These are phyloP conservation scores for Candida tibetensis DNA, from an alignment of 805 yeast species.

Conservation along the genomic window DNA sequence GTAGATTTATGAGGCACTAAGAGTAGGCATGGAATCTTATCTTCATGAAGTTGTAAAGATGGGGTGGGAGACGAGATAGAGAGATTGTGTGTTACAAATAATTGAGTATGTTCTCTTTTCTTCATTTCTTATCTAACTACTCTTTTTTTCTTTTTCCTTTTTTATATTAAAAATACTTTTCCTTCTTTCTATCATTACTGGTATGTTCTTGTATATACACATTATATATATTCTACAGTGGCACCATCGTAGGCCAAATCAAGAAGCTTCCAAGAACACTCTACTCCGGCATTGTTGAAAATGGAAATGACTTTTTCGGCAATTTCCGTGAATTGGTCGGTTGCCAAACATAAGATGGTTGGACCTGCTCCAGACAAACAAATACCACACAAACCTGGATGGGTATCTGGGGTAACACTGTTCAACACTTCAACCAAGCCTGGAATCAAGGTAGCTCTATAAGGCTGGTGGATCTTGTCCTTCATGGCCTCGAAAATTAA, in stretches of 20 bases:
- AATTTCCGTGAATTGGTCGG: conserved; percentile 78
- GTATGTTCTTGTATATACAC: too few relatives aligned
- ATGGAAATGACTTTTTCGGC: conserved; percentile 71
- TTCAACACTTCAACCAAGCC: conserved; percentile 80
- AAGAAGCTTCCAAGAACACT: conserved; percentile 78
- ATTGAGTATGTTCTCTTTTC: too few relatives aligned
- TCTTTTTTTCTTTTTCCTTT: too few relatives aligned
- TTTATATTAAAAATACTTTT: too few relatives aligned
- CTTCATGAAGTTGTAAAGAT: too few relatives aligned
- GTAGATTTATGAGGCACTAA: too few relatives aligned
- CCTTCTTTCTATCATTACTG: too few relatives aligned
- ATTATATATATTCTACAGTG: too few relatives aligned
- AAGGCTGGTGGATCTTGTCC: conserved; percentile 96
- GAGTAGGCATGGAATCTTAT: too few relatives aligned
- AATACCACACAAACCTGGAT: conserved; percentile 86
- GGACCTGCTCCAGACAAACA: conserved; percentile 99
- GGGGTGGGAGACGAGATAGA: too few relatives aligned
- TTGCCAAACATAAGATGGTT: conserved; percentile 90
- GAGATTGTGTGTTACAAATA: too few relatives aligned
- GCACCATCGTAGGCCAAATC: conserved; percentile 91
- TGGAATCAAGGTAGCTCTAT: conserved; percentile 86
- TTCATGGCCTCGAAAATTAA: conserved; percentile 94
- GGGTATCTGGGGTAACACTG: conserved; percentile 75
- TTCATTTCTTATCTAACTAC: too few relatives aligned
- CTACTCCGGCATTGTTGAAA: conserved; percentile 63